phyloP scores from a whole-genome alignment of 2,329 filamentous ascomycete species.

The Colletotrichum sp. region DNA sequence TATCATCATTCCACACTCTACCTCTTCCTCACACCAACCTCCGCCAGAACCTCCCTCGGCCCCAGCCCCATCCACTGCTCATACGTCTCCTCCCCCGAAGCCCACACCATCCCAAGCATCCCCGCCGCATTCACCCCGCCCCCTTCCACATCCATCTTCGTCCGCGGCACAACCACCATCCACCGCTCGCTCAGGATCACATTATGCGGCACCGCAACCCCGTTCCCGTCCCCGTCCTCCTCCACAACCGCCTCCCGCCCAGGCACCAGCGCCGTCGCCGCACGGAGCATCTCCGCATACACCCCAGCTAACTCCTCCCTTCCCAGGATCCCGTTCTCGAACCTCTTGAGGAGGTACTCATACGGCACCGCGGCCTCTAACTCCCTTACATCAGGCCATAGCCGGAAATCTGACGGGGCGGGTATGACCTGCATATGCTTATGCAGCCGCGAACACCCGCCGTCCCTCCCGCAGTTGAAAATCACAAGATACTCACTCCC shows the following conservation, averaged over 20 bases:
- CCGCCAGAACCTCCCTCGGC: conserved; percentile 35
- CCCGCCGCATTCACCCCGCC: conserved; percentile 49
- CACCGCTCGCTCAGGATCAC: conserved; percentile 46
- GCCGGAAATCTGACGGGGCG: conserved; percentile 28
- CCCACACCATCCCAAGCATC: conserved; percentile 51
- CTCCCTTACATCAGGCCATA: conserved; percentile 26
- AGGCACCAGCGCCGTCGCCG: conserved; percentile 20
- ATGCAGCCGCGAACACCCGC: conserved; percentile 51
- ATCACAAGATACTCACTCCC: conserved; percentile 40
- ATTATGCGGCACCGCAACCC: conserved; percentile 44
- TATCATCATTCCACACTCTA: not conserved
- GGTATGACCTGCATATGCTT: conserved; percentile 54
- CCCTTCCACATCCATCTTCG: conserved; percentile 34
- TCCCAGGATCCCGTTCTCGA: conserved; percentile 27
- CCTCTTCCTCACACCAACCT: conserved; percentile 36
- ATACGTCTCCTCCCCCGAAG: conserved; percentile 21
- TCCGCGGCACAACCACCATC: conserved; percentile 53
- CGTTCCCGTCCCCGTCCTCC: not conserved
- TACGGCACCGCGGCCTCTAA: conserved; percentile 35
- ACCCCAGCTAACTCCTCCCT: conserved; percentile 23
- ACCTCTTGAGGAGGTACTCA: conserved; percentile 35
- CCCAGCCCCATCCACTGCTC: conserved; percentile 42
- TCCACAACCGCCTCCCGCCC: not conserved
- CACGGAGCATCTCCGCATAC: conserved; percentile 31
- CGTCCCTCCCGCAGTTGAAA: conserved; percentile 50